Conservation (phyloP, 1,139 yeast genomes). For the Yamadazyma diddensiae region DNA sequence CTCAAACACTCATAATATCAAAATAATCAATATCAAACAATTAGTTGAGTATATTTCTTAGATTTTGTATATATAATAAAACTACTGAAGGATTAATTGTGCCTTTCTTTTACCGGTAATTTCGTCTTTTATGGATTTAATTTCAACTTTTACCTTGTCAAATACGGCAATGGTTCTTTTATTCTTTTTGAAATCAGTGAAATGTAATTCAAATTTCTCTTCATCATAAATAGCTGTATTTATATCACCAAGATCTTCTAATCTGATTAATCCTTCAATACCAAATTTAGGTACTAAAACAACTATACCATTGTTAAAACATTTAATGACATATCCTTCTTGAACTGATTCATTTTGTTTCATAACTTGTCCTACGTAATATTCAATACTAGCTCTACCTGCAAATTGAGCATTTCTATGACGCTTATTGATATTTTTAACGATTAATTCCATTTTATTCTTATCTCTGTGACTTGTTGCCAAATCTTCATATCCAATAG, state of each 20-base stretch:
- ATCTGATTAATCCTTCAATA: constrained; percentile 86
- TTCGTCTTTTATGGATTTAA: constrained; percentile 79
- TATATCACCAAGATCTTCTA: constrained; percentile 70
- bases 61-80: neutral
- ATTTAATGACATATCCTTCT: constrained; percentile 89
- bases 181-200: constrained; percentile 44
- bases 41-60: constrained; percentile 53
- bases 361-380: constrained; percentile 97
- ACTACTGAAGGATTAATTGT: constrained; percentile 51
- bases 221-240: constrained; percentile 70
- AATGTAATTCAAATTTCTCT: constrained; percentile 66
- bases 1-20: constrained; percentile 59
- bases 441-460: constrained; percentile 83
- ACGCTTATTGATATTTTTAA: constrained; percentile 85
- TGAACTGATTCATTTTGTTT: constrained; percentile 70
- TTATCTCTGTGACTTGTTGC: constrained; percentile 85
- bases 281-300: constrained; percentile 97
- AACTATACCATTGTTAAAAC: constrained; percentile 92
- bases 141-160: constrained; percentile 81
- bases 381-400: constrained; percentile 96
- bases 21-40: constrained; percentile 79
- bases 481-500: constrained; percentile 87
- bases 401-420: constrained; percentile 99
- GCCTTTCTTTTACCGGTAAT: constrained; percentile 93
- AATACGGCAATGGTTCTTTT: constrained; percentile 64